A percentile compares a stretch with the other conserved stretches of the same genome.
phyloP scores from a whole-genome alignment of 2,329 filamentous ascomycete genomes.

The Aspergillus spinulosporus region DNA sequence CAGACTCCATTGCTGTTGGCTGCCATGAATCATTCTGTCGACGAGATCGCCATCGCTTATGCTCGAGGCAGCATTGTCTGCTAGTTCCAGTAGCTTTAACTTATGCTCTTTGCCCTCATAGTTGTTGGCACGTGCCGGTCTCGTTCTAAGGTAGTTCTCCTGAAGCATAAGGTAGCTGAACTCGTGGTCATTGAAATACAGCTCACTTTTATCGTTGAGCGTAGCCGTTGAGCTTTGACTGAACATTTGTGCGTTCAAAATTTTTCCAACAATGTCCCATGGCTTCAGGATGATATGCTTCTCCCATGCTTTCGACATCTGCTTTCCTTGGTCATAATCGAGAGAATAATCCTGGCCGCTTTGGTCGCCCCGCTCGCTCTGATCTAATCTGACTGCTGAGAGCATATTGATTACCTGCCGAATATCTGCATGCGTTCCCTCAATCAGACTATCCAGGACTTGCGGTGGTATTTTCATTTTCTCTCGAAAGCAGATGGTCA shows the following conservation, averaged over 20 bases:
- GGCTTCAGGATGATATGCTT: constrained; percentile 96
- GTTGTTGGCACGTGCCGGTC: constrained; percentile 65
- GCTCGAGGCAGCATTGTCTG: constrained; percentile 85
- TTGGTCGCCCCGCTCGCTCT: constrained; percentile 47
- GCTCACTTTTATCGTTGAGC: constrained; percentile 94
- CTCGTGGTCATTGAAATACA: constrained; percentile 99
- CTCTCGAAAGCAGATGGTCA: constrained; percentile 92
- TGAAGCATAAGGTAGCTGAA: constrained; percentile 98
- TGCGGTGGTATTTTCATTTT: constrained; percentile 78
- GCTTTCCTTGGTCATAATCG: constrained; percentile 81
- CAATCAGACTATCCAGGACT: constrained; percentile 90
- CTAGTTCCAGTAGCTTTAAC: constrained; percentile 80
- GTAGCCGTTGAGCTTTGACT: constrained; percentile 78
- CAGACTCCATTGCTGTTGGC: constrained; percentile 95
- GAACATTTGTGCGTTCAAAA: constrained; percentile 85
- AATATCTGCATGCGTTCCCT: constrained; percentile 93
- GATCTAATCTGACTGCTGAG: constrained; percentile 86
- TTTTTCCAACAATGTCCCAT: constrained; percentile 96
- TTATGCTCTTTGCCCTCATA: constrained; percentile 68
- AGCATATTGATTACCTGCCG: constrained; percentile 99
- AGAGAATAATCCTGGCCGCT: constrained; percentile 48
- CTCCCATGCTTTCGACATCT: constrained; percentile 97
- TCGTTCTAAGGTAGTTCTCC: constrained; percentile 90
- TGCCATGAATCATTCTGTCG: constrained; percentile 96
- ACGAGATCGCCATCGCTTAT: constrained; percentile 97